Conservation (phyloP, 768 basidiomycete species). For the Pleurotus pulmonarius region DNA sequence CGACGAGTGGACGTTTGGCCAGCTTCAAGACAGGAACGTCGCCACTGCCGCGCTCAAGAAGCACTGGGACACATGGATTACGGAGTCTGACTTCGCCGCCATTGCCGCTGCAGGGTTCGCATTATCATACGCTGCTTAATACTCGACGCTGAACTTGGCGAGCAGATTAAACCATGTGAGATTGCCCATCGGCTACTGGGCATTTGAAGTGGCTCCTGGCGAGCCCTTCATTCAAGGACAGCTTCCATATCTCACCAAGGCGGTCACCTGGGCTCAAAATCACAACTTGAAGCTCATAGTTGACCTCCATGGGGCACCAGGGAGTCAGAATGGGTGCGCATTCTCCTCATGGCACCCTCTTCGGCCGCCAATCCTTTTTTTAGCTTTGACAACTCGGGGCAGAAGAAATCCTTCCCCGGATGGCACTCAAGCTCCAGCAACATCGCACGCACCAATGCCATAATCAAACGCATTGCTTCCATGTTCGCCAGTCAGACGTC, state of each 20-base stretch:
- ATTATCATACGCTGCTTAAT: too few species aligned
- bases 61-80: conserved; percentile 86
- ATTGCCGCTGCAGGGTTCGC: conserved; percentile 73
- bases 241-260: conserved; percentile 62
- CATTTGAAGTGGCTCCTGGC: conserved; percentile 72
- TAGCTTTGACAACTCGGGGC: conserved; percentile 84
- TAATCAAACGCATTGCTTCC: conserved; percentile 60
- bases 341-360: conserved; percentile 9
- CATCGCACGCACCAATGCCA: conserved; percentile 59
- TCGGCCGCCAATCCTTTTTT: background rate
- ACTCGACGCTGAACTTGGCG: too few species aligned
- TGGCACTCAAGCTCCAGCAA: conserved; percentile 71
- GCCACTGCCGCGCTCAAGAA: conserved; percentile 50
- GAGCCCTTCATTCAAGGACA: conserved; percentile 82
- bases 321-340: conserved; percentile 76
- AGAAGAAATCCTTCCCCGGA: conserved; percentile 49
- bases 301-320: conserved; percentile 63
- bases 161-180: conserved; percentile 76
- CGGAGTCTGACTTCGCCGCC: conserved; percentile 69
- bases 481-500: conserved; percentile 51
- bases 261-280: conserved; percentile 65
- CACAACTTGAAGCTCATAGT: conserved; percentile 78
- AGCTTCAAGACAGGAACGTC: conserved; percentile 46
- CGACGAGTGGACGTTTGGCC: conserved; percentile 79
- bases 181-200: conserved; percentile 89